Percentiles rank a stretch among this genome's conserved stretches.
phyloP scores from a whole-genome alignment of 345 rosid species.

The Melastoma malabathricum region DNA sequence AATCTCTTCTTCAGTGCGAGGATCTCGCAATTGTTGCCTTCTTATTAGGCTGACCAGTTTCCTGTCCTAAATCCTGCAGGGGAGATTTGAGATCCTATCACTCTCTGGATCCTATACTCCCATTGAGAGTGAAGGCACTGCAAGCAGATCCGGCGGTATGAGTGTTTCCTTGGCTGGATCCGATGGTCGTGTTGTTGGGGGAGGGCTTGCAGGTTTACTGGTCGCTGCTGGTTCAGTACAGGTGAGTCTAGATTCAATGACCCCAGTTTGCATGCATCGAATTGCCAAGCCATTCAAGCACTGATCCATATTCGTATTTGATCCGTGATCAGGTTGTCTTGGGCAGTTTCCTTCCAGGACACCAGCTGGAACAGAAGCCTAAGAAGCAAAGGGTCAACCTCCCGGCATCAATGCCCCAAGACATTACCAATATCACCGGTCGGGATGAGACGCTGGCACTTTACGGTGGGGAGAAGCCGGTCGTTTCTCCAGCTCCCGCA shows the following conservation, averaged over 20 bases:
- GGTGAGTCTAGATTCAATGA: conserved; percentile 20
- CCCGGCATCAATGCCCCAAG: conserved; percentile 24
- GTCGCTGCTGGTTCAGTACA: conserved; percentile 91
- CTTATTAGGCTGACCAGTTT: not conserved
- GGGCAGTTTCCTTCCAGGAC: conserved; percentile 65
- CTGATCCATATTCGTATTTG: not conserved
- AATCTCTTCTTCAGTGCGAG: not conserved
- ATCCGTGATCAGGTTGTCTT: conserved; percentile 47
- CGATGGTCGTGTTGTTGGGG: conserved; percentile 89
- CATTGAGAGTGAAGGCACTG: conserved; percentile 52
- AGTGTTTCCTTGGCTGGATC: conserved; percentile 86
- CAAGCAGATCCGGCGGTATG: conserved; percentile 95
- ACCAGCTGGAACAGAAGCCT: conserved; percentile 55
- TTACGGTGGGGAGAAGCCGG: conserved; percentile 33
- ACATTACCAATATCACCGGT: conserved; percentile 16
- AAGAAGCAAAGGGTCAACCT: conserved; percentile 43
- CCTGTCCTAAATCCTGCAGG: conserved; percentile 27
- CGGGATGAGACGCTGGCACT: conserved; percentile 23
- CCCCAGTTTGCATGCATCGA: not conserved
- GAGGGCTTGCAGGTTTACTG: conserved; percentile 81
- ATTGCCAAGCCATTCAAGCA: no score
- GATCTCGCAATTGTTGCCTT: not conserved
- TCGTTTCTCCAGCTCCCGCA: conserved; percentile 16
- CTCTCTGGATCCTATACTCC: conserved; percentile 77
- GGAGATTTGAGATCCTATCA: conserved; percentile 94